phyloP scores from a whole-genome alignment of 257 asterid species.

The Scutellaria galericulata region DNA sequence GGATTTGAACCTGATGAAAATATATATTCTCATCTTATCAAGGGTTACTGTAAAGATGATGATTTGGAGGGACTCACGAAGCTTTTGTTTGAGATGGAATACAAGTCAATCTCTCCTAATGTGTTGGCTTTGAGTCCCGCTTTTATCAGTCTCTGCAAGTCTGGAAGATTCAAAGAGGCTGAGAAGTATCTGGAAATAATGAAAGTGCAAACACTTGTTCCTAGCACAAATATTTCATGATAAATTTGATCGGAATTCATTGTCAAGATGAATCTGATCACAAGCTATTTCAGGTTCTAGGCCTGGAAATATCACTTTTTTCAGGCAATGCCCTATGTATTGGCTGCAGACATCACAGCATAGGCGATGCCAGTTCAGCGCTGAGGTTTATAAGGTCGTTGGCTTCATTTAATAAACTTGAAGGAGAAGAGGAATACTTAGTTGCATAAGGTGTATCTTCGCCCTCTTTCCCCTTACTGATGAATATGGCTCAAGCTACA shows the following conservation, averaged over 20 bases:
- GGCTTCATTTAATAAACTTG: slow-evolving; percentile 42
- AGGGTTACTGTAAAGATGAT: slow-evolving; percentile 62
- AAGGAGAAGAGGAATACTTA: slow-evolving; percentile 25
- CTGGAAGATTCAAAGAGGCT: slow-evolving; percentile 65
- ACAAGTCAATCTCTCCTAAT: slow-evolving; percentile 53
- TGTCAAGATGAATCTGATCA: slow-evolving; percentile 1
- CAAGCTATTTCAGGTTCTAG: slow-evolving; percentile 39
- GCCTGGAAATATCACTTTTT: slow-evolving; percentile 55
- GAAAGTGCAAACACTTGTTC: slow-evolving; percentile 46
- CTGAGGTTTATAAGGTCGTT: slow-evolving; percentile 49
- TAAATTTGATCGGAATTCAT: not conserved
- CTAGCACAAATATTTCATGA: slow-evolving; percentile 17
- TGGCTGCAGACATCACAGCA: slow-evolving; percentile 45
- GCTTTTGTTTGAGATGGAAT: slow-evolving; percentile 77
- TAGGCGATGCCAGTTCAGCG: slow-evolving; percentile 50
- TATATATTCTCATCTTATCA: slow-evolving; percentile 58
- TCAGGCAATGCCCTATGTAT: slow-evolving; percentile 51
- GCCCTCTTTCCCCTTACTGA: slow-evolving; percentile 36
- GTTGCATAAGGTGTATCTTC: not conserved
- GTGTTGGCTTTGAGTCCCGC: slow-evolving; percentile 42
- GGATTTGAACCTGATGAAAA: slow-evolving; percentile 61
- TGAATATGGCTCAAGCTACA: slow-evolving; percentile 49
- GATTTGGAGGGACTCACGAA: slow-evolving; percentile 53
- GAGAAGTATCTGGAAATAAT: slow-evolving; percentile 46
- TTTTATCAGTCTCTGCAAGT: slow-evolving; percentile 50